Evolutionary conservation across 345 rosid species (phyloP).

Genomic region (Eucalyptus cloeziana): DNA sequence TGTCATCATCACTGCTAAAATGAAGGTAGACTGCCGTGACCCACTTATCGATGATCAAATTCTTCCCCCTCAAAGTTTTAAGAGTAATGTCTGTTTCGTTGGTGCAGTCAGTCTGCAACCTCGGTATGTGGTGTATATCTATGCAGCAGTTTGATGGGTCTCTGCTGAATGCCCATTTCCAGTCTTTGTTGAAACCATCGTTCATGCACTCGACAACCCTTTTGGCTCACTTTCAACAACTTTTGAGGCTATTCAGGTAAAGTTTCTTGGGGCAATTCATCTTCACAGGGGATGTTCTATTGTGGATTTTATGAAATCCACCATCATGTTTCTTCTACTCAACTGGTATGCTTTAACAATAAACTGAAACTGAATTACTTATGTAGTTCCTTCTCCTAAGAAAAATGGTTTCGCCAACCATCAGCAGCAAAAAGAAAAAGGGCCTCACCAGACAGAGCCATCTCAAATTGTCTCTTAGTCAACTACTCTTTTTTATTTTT

Average conservation of each 20-base stretch:
- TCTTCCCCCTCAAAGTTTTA: neutral
- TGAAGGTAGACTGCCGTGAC: conserved; percentile 14
- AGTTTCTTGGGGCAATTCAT: neutral
- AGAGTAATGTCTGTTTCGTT: neutral
- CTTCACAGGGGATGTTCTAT: neutral
- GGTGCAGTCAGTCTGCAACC: conserved; percentile 35
- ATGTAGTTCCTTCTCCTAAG: neutral
- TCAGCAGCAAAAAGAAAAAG: neutral
- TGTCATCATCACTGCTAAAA: conserved; percentile 19
- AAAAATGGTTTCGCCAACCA: neutral
- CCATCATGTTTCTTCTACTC: neutral
- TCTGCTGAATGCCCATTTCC: conserved; percentile 13
- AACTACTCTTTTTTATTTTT: too few species aligned
- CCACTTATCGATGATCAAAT: neutral
- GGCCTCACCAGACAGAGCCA: neutral
- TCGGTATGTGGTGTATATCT: conserved; percentile 49
- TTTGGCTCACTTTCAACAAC: conserved; percentile 46
- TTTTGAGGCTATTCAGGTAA: conserved; percentile 51
- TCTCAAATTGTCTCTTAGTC: neutral
- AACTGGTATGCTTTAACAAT: neutral
- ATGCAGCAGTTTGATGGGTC: conserved; percentile 34
- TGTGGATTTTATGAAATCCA: neutral
- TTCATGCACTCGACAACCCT: conserved; percentile 51
- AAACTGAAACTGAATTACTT: neutral
- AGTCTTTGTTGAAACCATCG: conserved; percentile 16